phyloP scores from a whole-genome alignment of 306 rosid genomes.

The Mucuna pruriens region DNA sequence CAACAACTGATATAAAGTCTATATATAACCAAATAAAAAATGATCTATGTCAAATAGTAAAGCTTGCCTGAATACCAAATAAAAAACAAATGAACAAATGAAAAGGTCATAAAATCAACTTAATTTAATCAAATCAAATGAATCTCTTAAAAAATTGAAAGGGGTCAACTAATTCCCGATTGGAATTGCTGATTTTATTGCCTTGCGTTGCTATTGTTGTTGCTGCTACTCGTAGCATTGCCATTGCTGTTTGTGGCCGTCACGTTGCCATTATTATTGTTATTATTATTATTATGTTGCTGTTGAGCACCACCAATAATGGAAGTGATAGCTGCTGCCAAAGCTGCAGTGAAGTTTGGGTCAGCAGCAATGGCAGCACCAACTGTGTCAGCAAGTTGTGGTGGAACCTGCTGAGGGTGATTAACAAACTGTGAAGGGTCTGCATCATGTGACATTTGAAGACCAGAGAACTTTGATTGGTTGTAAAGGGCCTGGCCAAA shows the following conservation, averaged over 20 bases:
- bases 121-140: slow-evolving; percentile 4
- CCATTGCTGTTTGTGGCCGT: slow-evolving; percentile 37
- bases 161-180: slow-evolving; percentile 26
- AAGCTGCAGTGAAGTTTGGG: slow-evolving; percentile 71
- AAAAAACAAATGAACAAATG: background rate
- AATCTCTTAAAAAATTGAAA: background rate
- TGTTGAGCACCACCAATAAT: slow-evolving; percentile 56
- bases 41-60: slow-evolving; percentile 10
- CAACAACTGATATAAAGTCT: slow-evolving; percentile 42
- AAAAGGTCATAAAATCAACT: slow-evolving; percentile 29
- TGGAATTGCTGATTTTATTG: slow-evolving; percentile 47
- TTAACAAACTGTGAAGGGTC: slow-evolving; percentile 39
- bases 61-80: slow-evolving; percentile 21
- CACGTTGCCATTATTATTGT: background rate
- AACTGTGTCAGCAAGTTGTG: slow-evolving; percentile 53
- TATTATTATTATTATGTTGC: slow-evolving; percentile 35
- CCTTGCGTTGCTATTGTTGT: slow-evolving; percentile 35
- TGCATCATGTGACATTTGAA: slow-evolving; percentile 60
- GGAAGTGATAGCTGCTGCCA: slow-evolving; percentile 73
- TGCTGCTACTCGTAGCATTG: slow-evolving; percentile 41
- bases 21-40: slow-evolving; percentile 11
- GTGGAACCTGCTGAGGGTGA: slow-evolving; percentile 21
- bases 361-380: slow-evolving; percentile 75
- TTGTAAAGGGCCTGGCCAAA: slow-evolving; percentile 61
- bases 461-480: slow-evolving; percentile 73